phyloP scores from a whole-genome alignment of 441 rosid genomes.

The Mallotus repandus region DNA sequence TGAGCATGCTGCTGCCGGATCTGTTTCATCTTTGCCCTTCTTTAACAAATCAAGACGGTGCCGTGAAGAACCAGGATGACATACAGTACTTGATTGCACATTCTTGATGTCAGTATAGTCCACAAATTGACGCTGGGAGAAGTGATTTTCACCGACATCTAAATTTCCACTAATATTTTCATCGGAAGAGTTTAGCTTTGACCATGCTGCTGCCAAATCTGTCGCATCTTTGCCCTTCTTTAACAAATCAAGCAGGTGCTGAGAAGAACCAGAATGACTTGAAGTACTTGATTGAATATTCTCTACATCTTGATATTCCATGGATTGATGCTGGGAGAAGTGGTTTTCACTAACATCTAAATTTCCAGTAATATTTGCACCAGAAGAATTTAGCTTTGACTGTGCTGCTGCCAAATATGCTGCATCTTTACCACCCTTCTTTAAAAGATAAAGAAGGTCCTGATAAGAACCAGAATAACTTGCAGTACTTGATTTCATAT shows the following conservation, averaged over 20 bases:
- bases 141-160: background rate
- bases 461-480: slow-evolving; percentile 1
- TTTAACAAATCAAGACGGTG: slow-evolving; percentile 13
- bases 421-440: slow-evolving; percentile 9
- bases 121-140: background rate
- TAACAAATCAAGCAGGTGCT: slow-evolving; percentile 12
- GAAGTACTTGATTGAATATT: slow-evolving; percentile 9
- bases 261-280: slow-evolving; percentile 8
- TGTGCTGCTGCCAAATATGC: background rate
- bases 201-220: background rate
- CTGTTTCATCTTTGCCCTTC: background rate
- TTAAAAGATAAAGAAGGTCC: slow-evolving; percentile 10
- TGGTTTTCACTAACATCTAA: slow-evolving; percentile 7
- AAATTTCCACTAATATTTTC: background rate
- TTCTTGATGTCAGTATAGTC: background rate
- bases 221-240: slow-evolving; percentile 4
- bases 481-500: slow-evolving; percentile 3
- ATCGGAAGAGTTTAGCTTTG: background rate
- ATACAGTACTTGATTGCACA: slow-evolving; percentile 5
- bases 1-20: background rate
- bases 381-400: background rate
- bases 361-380: no score
- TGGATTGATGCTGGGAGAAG: slow-evolving; percentile 2
- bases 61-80: slow-evolving; percentile 9
- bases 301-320: background rate